A percentile compares a stretch with the other conserved stretches of the same genome.
Conservation (phyloP, 2,329 filamentous ascomycete genomes). For the Ophiosphaerella korrae region DNA sequence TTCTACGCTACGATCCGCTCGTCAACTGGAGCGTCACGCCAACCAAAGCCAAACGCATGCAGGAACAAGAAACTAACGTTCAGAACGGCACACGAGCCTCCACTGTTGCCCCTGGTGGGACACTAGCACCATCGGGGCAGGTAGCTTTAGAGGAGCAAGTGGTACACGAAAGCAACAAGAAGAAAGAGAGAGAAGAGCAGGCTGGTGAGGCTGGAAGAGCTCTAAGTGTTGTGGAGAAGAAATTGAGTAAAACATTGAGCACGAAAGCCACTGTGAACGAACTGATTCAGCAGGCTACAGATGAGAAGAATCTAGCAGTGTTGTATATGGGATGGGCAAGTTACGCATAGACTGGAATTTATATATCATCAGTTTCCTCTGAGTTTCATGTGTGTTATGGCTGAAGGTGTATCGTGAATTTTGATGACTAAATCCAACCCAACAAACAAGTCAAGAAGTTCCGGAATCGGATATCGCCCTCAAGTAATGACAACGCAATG, state of each 20-base stretch:
- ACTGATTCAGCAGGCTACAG: conserved; percentile 91
- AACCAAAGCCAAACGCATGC: conserved; percentile 68
- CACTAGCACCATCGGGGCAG: conserved; percentile 32
- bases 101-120: conserved; percentile 34
- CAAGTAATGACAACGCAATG: too few relatives aligned
- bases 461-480: too few relatives aligned
- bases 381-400: neutral
- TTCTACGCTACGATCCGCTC: conserved; percentile 95
- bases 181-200: conserved; percentile 59
- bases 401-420: too few relatives aligned
- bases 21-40: conserved; percentile 93
- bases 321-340: conserved; percentile 61
- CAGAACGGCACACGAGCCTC: conserved; percentile 41
- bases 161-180: conserved; percentile 40
- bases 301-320: conserved; percentile 89
- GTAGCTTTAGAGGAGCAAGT: conserved; percentile 25
- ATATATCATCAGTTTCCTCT: too few relatives aligned
- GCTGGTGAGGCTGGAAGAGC: conserved; percentile 87
- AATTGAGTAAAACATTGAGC: conserved; percentile 90
- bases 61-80: conserved; percentile 63
- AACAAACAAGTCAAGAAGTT: too few relatives aligned
- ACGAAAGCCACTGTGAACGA: conserved; percentile 96
- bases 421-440: too few relatives aligned
- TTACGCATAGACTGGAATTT: conserved; percentile 32
- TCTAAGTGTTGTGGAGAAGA: conserved; percentile 92